A percentile compares a stretch with the other conserved stretches of the same genome.
These are phyloP conservation scores for Neospora caninum DNA, from an alignment of 169 alveolate species.

Conservation along the genomic window DNA sequence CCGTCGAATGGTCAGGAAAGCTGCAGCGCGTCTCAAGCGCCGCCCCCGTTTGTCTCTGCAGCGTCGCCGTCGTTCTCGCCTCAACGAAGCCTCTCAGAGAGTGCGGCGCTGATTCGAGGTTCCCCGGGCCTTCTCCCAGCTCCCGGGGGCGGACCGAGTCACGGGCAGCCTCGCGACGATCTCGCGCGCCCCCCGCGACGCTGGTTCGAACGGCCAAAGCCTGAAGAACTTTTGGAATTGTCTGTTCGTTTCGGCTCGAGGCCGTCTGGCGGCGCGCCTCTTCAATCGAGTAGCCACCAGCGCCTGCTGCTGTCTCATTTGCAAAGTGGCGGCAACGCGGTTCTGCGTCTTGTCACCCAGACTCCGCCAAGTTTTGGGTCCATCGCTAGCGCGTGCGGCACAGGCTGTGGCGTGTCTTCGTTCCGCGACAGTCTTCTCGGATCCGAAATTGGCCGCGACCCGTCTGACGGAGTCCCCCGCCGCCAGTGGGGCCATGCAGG, in stretches of 20 bases:
- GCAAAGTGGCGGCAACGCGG: conserved; percentile 1
- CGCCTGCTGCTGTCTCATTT: conserved; percentile 4
- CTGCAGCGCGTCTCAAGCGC: not conserved
- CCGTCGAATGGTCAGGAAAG: not conserved
- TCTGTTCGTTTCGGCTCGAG: not conserved
- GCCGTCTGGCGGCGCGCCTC: not conserved
- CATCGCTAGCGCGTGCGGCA: not conserved
- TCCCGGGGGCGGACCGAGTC: not conserved
- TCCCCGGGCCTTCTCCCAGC: not conserved
- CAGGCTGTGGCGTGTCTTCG: not conserved
- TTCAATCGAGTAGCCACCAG: not conserved
- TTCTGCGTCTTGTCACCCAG: not conserved
- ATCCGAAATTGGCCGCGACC: too few relatives aligned
- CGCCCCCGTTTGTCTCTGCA: not conserved
- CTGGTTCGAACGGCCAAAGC: conserved; percentile 25
- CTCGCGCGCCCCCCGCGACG: not conserved
- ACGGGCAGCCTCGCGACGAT: not conserved
- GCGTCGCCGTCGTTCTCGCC: not conserved
- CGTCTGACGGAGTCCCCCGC: too few relatives aligned
- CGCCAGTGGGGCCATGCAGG: too few relatives aligned
- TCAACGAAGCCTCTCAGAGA: not conserved
- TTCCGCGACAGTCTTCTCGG: too few relatives aligned
- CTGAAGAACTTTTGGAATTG: conserved; percentile 11
- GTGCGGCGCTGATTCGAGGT: not conserved
- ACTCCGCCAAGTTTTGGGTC: not conserved